These are phyloP conservation scores for Penicillium soppii DNA, from an alignment of 495 filamentous ascomycete genomes.

Conservation along the genomic window DNA sequence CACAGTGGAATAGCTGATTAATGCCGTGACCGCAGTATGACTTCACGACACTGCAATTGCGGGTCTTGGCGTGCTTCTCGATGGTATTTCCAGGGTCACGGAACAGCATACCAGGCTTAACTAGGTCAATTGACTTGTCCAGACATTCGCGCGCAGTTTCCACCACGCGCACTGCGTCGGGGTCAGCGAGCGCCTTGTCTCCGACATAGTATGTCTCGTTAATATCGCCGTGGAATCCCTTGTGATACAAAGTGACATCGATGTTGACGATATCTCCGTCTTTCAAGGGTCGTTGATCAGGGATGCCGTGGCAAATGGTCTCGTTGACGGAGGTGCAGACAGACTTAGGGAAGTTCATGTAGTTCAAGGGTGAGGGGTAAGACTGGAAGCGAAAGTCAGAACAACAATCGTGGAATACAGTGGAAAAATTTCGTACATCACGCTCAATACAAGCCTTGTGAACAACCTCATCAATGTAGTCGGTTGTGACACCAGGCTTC, in stretches of 20 bases:
- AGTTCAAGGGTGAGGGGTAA: slow-evolving; percentile 96
- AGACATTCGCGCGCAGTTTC: slow-evolving; percentile 80
- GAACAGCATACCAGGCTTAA: slow-evolving; percentile 85
- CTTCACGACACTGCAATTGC: slow-evolving; percentile 77
- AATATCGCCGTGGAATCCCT: slow-evolving; percentile 82
- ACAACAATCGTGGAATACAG: slow-evolving; percentile 5
- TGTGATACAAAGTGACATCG: slow-evolving; percentile 84
- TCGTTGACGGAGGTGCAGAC: slow-evolving; percentile 96
- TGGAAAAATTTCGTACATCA: slow-evolving; percentile 59
- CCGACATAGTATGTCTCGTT: slow-evolving; percentile 95
- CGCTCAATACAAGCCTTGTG: slow-evolving; percentile 95
- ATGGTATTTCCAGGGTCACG: slow-evolving; percentile 81
- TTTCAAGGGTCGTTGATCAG: slow-evolving; percentile 71
- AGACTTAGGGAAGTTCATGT: slow-evolving; percentile 95
- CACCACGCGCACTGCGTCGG: slow-evolving; percentile 80
- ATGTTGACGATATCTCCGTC: slow-evolving; percentile 91
- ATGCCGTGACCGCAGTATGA: slow-evolving; percentile 91
- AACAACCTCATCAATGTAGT: slow-evolving; percentile 93
- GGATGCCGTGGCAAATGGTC: slow-evolving; percentile 93
- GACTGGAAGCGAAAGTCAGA: slow-evolving; percentile 56
- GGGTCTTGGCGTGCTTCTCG: slow-evolving; percentile 79
- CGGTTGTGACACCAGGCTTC: slow-evolving; percentile 89
- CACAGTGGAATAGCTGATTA: slow-evolving; percentile 80
- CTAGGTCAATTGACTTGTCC: slow-evolving; percentile 77
- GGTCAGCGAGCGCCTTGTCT: slow-evolving; percentile 67